These are phyloP conservation scores for Xylariaceae sp. DNA, from an alignment of 2,329 filamentous ascomycete genomes.

Conservation along the genomic window DNA sequence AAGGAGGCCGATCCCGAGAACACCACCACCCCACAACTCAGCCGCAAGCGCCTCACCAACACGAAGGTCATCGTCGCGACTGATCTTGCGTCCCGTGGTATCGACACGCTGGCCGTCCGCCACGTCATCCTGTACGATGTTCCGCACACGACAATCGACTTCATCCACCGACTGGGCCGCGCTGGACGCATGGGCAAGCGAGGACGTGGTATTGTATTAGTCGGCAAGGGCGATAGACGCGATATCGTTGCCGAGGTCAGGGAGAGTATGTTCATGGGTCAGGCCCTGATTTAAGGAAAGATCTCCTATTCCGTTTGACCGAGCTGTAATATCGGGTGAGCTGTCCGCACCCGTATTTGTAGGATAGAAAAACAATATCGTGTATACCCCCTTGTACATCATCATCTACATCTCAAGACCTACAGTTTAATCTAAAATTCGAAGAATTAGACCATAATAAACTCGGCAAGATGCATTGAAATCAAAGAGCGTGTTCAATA, in stretches of 20 bases:
- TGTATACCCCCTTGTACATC: conserved; percentile 13
- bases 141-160: conserved; percentile 96
- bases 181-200: conserved; percentile 89
- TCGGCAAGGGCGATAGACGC: conserved; percentile 81
- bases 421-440: not conserved
- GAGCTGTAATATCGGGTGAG: not conserved
- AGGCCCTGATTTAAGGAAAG: conserved; percentile 60
- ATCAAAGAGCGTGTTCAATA: not conserved
- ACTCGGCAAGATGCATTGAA: not conserved
- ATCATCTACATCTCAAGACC: conserved; percentile 3
- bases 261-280: conserved; percentile 79
- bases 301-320: no score
- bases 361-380: conserved; percentile 1
- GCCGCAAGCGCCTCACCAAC: conserved; percentile 57
- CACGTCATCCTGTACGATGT: conserved; percentile 95
- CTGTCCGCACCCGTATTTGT: not conserved
- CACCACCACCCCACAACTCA: conserved; percentile 27
- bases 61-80: conserved; percentile 92
- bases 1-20: conserved; percentile 9
- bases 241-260: conserved; percentile 90
- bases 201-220: conserved; percentile 82
- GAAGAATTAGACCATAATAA: not conserved
- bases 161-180: conserved; percentile 90
- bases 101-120: conserved; percentile 85
- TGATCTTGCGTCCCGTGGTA: conserved; percentile 84